Conservation (phyloP, 805 yeast species). For the Saccharomycopsis guyanensis region DNA sequence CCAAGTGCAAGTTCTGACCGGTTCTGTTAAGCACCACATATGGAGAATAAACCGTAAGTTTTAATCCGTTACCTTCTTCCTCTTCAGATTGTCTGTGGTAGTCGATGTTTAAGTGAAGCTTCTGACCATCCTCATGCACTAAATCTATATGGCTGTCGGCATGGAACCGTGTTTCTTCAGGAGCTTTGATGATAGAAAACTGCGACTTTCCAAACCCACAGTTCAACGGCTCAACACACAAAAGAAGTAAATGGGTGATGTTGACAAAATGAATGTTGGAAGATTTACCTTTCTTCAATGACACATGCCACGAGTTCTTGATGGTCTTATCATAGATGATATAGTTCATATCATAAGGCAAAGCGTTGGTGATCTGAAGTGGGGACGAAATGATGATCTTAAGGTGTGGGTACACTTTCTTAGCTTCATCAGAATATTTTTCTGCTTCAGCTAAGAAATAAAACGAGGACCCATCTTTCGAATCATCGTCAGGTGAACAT, state of each 20-base stretch:
- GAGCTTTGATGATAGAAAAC: conserved; percentile 62
- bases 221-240: conserved; percentile 59
- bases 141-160: conserved; percentile 48
- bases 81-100: conserved; percentile 38
- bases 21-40: conserved; percentile 79
- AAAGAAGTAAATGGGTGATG: conserved; percentile 57
- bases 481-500: conserved; percentile 40
- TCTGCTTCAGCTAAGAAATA: conserved; percentile 68
- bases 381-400: conserved; percentile 75
- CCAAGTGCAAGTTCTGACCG: conserved; percentile 54
- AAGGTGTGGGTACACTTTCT: conserved; percentile 79
- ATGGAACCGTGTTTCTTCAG: conserved; percentile 39
- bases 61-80: conserved; percentile 46
- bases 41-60: conserved; percentile 72
- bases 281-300: conserved; percentile 55
- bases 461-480: conserved; percentile 38
- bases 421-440: conserved; percentile 60
- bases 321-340: conserved; percentile 69
- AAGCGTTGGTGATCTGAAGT: conserved; percentile 68
- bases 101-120: conserved; percentile 53
- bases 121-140: conserved; percentile 58
- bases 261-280: conserved; percentile 76
- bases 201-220: conserved; percentile 59
- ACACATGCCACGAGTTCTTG: conserved; percentile 57
- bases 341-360: conserved; percentile 77